Conservation (phyloP, 1,284 basidiomycete species). For the Malassezia brasiliensis region DNA sequence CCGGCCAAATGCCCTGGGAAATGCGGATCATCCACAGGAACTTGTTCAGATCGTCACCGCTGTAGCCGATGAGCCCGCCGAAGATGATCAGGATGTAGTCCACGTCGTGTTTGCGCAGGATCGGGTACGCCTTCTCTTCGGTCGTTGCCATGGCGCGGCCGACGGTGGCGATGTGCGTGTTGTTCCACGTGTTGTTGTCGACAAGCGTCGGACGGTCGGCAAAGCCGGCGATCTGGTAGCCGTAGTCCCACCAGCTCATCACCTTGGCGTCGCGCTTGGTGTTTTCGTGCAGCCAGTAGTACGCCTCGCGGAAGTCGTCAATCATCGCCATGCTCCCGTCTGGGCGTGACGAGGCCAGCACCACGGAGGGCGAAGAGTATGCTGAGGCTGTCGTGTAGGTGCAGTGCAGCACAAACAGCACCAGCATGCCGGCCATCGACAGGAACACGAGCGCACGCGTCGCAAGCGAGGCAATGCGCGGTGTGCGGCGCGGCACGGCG, state of each 20-base stretch:
- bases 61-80: slow-evolving; percentile 90
- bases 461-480: neutral
- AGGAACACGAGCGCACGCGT: slow-evolving; percentile 60
- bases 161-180: slow-evolving; percentile 55
- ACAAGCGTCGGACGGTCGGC: slow-evolving; percentile 93
- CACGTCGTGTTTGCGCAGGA: slow-evolving; percentile 92
- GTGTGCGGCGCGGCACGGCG: neutral
- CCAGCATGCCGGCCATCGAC: slow-evolving; percentile 68
- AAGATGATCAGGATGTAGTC: slow-evolving; percentile 97
- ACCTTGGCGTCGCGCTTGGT: slow-evolving; percentile 82
- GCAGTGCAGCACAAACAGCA: slow-evolving; percentile 74
- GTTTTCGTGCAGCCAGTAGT: slow-evolving; percentile 97
- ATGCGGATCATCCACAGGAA: slow-evolving; percentile 81
- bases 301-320: slow-evolving; percentile 99
- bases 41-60: slow-evolving; percentile 99
- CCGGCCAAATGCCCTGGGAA: slow-evolving; percentile 95
- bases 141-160: slow-evolving; percentile 72
- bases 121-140: slow-evolving; percentile 93
- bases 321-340: slow-evolving; percentile 92
- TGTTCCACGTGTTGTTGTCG: slow-evolving; percentile 99
- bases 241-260: slow-evolving; percentile 99
- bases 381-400: slow-evolving; percentile 91
- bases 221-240: slow-evolving; percentile 98
- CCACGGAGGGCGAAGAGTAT: slow-evolving; percentile 96
- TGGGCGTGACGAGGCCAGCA: slow-evolving; percentile 67